A percentile compares a stretch with the other conserved stretches of the same genome.
These are phyloP conservation scores for Sarocladium oryzae DNA, from an alignment of 2,329 filamentous ascomycete species.

Conservation along the genomic window DNA sequence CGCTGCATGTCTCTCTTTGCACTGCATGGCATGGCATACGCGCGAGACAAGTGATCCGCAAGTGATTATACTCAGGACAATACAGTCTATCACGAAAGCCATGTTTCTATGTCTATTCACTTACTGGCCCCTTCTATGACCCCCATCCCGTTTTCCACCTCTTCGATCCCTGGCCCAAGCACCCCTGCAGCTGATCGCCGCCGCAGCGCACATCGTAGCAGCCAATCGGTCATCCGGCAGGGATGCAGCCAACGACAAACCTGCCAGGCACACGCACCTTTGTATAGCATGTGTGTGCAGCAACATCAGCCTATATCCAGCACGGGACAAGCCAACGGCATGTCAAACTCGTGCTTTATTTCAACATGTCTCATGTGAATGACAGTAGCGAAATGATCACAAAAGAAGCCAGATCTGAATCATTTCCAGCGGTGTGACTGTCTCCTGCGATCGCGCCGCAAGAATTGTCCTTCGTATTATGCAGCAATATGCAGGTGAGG, in stretches of 20 bases:
- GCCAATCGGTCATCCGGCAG: conserved; percentile 3
- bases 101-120: not conserved
- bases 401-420: not conserved
- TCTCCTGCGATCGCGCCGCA: not conserved
- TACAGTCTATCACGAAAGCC: not conserved
- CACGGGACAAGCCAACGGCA: no score
- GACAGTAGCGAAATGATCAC: no score
- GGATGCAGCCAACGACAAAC: not conserved
- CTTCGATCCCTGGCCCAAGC: not conserved
- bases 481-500: conserved; percentile 2
- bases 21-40: conserved; percentile 5
- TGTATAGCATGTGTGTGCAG: no score
- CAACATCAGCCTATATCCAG: no score
- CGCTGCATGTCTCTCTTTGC: conserved; percentile 7
- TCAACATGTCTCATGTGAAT: not conserved
- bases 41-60: conserved; percentile 3
- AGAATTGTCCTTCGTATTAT: conserved; percentile 1
- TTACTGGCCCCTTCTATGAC: not conserved
- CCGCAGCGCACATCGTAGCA: not conserved
- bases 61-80: not conserved
- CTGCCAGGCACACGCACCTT: not conserved
- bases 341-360: not conserved
- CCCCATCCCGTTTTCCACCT: not conserved
- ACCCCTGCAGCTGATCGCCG: conserved; percentile 1
- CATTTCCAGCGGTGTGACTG: conserved; percentile 1